Percentiles rank a stretch among this genome's conserved stretches.
Evolutionary conservation across 192 early-diverging fungal genomes (phyloP).

Genomic region (Entomortierella lignicola): DNA sequence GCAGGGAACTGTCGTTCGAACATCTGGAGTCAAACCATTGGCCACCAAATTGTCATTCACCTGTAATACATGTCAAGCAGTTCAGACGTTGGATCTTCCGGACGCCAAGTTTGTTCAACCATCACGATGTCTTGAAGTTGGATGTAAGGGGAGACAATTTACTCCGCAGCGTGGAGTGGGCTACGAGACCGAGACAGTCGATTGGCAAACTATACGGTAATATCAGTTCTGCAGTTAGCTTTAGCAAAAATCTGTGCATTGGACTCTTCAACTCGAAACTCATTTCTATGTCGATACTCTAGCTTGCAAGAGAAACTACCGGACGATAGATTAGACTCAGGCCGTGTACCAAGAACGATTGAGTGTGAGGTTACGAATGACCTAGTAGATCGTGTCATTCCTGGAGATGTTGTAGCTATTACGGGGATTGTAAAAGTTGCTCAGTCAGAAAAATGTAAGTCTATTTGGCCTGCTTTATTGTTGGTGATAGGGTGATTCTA

Average conservation of each 20-base stretch:
- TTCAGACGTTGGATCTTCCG: slow-evolving; percentile 66
- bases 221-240: not conserved
- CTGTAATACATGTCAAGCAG: slow-evolving; percentile 68
- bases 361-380: slow-evolving; percentile 83
- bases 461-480: too few species aligned
- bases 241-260: too few species aligned
- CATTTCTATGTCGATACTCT: not conserved
- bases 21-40: slow-evolving; percentile 77
- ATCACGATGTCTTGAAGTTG: slow-evolving; percentile 65
- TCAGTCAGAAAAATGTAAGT: slow-evolving; percentile 71
- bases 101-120: slow-evolving; percentile 76
- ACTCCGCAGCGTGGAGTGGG: slow-evolving; percentile 63
- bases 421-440: slow-evolving; percentile 84
- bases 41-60: slow-evolving; percentile 71
- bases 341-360: slow-evolving; percentile 79
- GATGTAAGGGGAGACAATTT: slow-evolving; percentile 77
- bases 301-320: slow-evolving; percentile 85
- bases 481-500: not conserved
- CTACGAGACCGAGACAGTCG: slow-evolving; percentile 67
- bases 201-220: slow-evolving; percentile 79
- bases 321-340: slow-evolving; percentile 75
- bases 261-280: not conserved
- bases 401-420: slow-evolving; percentile 85
- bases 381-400: slow-evolving; percentile 79
- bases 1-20: slow-evolving; percentile 84